phyloP scores from a whole-genome alignment of 306 rosid genomes.

The Myrica gale region DNA sequence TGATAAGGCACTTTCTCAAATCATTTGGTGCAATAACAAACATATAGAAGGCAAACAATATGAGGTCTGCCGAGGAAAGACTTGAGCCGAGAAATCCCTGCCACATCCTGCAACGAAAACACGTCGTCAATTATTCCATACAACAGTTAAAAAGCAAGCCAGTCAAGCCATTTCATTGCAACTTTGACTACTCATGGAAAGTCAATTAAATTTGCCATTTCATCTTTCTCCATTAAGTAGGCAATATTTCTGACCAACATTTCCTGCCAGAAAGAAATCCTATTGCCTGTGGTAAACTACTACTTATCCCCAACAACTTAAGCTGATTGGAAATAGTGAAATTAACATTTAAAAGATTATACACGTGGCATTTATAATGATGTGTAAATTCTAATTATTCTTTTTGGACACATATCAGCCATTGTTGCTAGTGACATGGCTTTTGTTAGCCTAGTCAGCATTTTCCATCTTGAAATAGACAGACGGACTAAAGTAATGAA shows the following conservation, averaged over 20 bases:
- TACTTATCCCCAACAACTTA: neutral
- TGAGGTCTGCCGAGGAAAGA: slow-evolving; percentile 78
- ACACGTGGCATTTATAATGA: too few species aligned
- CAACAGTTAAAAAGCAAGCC: neutral
- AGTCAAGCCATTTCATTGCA: slow-evolving; percentile 1
- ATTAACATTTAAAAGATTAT: neutral
- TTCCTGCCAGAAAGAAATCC: neutral
- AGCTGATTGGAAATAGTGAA: neutral
- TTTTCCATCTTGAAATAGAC: too few species aligned
- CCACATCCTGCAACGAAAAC: slow-evolving; percentile 79
- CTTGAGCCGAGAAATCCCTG: slow-evolving; percentile 93
- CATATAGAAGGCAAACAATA: slow-evolving; percentile 78
- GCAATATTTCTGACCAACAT: neutral
- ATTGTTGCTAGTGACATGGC: too few species aligned
- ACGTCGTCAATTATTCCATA: slow-evolving; percentile 15
- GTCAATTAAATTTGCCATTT: neutral
- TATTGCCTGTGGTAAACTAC: neutral
- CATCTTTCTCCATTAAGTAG: slow-evolving; percentile 5
- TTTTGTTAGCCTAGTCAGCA: too few species aligned
- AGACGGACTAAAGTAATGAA: too few species aligned
- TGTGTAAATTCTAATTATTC: too few species aligned
- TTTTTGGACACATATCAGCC: too few species aligned
- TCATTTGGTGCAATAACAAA: slow-evolving; percentile 85
- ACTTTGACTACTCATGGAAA: neutral
- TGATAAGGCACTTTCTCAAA: slow-evolving; percentile 79